These are phyloP conservation scores for Monilinia fructicola DNA, from an alignment of 2,329 filamentous ascomycete genomes.

Conservation along the genomic window DNA sequence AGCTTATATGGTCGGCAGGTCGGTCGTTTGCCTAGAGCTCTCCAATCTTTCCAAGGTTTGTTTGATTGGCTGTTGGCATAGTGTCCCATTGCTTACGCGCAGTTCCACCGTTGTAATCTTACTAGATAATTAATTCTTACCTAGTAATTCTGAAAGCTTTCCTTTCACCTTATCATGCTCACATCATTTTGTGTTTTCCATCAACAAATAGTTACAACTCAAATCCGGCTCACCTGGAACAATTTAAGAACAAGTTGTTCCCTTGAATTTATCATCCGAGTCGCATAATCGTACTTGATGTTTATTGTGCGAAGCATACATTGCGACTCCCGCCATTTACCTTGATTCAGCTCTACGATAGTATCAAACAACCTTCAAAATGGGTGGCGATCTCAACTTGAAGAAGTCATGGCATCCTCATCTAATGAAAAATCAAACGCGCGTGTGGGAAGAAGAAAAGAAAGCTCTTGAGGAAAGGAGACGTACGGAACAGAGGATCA, in stretches of 20 bases:
- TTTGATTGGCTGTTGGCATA: constrained; percentile 21
- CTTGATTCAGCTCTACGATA: constrained; percentile 3
- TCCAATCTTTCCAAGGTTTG: neutral
- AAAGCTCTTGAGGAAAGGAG: constrained; percentile 94
- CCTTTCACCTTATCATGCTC: neutral
- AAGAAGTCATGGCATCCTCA: constrained; percentile 95
- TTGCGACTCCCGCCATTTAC: too few species aligned
- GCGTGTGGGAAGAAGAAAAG: constrained; percentile 88
- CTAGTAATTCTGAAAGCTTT: constrained; percentile 12
- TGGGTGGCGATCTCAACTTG: constrained; percentile 93
- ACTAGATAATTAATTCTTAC: too few species aligned
- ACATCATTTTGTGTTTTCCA: neutral
- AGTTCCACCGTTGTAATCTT: too few species aligned
- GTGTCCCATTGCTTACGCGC: neutral
- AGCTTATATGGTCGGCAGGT: constrained; percentile 22
- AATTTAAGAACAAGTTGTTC: too few species aligned
- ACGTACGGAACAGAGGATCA: constrained; percentile 83
- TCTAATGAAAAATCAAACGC: constrained; percentile 84
- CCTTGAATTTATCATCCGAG: neutral
- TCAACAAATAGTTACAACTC: neutral
- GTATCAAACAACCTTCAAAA: constrained; percentile 49
- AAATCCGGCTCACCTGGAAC: neutral
- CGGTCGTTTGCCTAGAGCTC: constrained; percentile 13
- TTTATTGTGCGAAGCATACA: neutral
- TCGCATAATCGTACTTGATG: neutral